Evolutionary conservation across 805 yeast genomes (phyloP).

Genomic region (Zygotorulaspora chibaensis): DNA sequence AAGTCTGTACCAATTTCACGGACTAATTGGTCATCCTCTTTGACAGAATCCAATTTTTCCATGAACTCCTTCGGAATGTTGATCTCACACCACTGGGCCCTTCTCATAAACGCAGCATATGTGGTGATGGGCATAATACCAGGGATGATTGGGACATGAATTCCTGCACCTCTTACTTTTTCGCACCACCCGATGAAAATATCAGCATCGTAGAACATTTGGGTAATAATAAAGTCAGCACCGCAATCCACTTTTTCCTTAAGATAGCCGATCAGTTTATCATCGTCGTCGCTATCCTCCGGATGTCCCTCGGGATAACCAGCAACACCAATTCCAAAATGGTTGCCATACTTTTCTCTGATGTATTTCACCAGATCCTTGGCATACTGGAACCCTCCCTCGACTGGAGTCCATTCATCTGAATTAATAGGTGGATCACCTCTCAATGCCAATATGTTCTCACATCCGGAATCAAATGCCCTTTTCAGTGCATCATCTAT

Average conservation of each 20-base stretch:
- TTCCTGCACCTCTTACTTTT: slow-evolving; percentile 63
- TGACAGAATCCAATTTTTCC: slow-evolving; percentile 68
- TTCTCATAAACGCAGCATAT: slow-evolving; percentile 83
- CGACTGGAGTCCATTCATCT: slow-evolving; percentile 43
- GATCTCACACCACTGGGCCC: slow-evolving; percentile 93
- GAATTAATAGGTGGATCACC: slow-evolving; percentile 86
- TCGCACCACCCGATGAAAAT: slow-evolving; percentile 79
- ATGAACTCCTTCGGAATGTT: slow-evolving; percentile 70
- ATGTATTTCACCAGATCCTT: slow-evolving; percentile 80
- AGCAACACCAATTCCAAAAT: slow-evolving; percentile 93
- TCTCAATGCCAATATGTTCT: slow-evolving; percentile 86
- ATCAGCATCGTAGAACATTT: slow-evolving; percentile 94
- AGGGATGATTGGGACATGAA: slow-evolving; percentile 85
- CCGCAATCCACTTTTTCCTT: slow-evolving; percentile 92
- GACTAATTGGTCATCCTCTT: slow-evolving; percentile 85
- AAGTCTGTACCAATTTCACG: slow-evolving; percentile 81
- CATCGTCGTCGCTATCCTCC: slow-evolving; percentile 59
- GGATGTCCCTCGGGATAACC: slow-evolving; percentile 98
- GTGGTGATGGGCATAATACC: slow-evolving; percentile 99
- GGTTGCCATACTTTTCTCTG: slow-evolving; percentile 70
- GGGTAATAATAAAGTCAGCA: slow-evolving; percentile 90
- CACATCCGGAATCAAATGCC: slow-evolving; percentile 91
- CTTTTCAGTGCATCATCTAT: slow-evolving; percentile 81
- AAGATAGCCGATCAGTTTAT: slow-evolving; percentile 53
- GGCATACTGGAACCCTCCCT: slow-evolving; percentile 80